Evolutionary conservation across 805 yeast species (phyloP), one percentile per base, ranked within the genome.

Genomic region (Sugiyamaella valdiviana): DNA sequence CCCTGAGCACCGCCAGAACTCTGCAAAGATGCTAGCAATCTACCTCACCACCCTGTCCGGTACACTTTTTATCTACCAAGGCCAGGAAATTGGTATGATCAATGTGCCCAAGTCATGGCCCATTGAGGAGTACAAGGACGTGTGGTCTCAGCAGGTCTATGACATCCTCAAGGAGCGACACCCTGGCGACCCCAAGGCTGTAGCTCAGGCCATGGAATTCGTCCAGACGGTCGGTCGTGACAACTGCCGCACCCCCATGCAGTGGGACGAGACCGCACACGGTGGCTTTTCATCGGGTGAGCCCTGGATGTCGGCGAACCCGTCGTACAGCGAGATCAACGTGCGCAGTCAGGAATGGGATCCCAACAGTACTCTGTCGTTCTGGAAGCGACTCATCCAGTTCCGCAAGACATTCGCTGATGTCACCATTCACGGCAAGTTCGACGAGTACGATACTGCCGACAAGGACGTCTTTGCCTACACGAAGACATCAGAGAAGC

Each of bases 41-140:
- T 59, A 78, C 58, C 71, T 72, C 52, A 48, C 69, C 12, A 55
- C 78, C 6, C 64, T 75, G 52, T 72, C 78, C 20, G 82, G 83
- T 42, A 77, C 83, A 10, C 59, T 75, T 49, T 78, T 68, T 62
- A 60, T 79, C 29, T 78, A 76, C 63, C 82, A 79, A 62, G 83
- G 83, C 43, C 83, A 78, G 61, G 83, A 78, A 56, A 64, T 79
- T 51, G 83, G 80, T 35, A 77, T 73, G 77, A 68, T 69, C 46
- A 78, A 78, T 57, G 60, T 75, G 23, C 70, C 77, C 29, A 59
- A 63, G 48, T 55, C 58, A 23, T 51, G 52, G 81, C 65, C 67
- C 20, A 64, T 77, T 48, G 65, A 64, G 20, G 78, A 76, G 55
- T 78, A 76, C 64, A 62, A 66, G 55, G 83, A 78, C 58, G 71